Base-by-base conservation (phyloP, 2,329 filamentous ascomycete species). In the Clarireedia paspali region DNA sequence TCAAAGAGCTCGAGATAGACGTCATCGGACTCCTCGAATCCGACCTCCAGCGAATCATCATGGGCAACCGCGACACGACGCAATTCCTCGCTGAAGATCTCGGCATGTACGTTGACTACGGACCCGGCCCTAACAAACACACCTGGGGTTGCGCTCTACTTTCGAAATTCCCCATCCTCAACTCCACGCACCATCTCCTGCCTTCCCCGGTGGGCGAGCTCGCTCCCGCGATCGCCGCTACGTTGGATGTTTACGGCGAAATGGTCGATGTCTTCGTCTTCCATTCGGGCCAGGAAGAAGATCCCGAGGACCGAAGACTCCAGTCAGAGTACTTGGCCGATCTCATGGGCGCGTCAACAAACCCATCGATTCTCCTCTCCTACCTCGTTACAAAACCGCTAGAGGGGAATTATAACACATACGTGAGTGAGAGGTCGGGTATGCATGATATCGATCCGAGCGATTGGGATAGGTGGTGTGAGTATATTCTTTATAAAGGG, bases 391-490 rank as follows among this genome's bases (percentile, higher is more conserved):
- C 89, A 23, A 89, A 88, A 71, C 94, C 94, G 0, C 78, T 87
- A 5, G 77, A 96, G 74, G 94, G 94, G 59, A 99, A 99, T 70
- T 99, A 99, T 76, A 92, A 97, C 70, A 96, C 85, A 0, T 97
- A 95, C 66, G 94, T 97, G 24, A 89, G 89, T 56, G 80, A 90
- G 53, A 76, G 76, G 57, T 95, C 88, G 57, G 89, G 91, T 9
- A 99, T 99, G 94, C 85, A 89, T 67, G 94, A 99, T 67, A 94
- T 99, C 50, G 94, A 99, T 67, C 82, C 85, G 0, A 85, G 78
- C 3, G 94, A 99, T 70, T 96, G 91, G 91, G 94, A 99, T 71
- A 79, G 94, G 55, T 99, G 94, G 94, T 99, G 94, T 75, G 92
- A 99, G 75, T 99, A 99, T 72, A 96, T 99, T 62, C 75, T 99